Evolutionary conservation across 768 basidiomycete species (phyloP).

Genomic region (Brasilioporus rufonigricans): DNA sequence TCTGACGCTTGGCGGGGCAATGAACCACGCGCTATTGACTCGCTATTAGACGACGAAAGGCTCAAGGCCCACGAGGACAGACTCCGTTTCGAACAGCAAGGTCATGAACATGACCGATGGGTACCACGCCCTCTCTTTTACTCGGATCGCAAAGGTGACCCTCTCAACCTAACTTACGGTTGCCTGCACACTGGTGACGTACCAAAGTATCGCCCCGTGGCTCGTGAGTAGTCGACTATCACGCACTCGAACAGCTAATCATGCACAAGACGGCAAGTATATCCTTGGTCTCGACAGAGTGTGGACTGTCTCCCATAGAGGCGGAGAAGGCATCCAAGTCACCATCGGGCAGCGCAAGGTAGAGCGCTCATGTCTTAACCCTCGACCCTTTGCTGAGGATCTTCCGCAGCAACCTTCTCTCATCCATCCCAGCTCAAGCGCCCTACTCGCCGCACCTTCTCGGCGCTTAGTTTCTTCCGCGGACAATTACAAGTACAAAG

Average conservation of each 20-base stretch:
- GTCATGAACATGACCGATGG: constrained; percentile 22
- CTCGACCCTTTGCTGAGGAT: constrained; percentile 4
- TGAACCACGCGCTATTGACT: constrained; percentile 11
- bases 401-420: constrained; percentile 44
- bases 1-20: constrained; percentile 24
- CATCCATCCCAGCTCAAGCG: constrained; percentile 54
- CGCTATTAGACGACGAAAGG: constrained; percentile 30
- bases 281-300: constrained; percentile 59
- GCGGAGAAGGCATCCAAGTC: constrained; percentile 63
- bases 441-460: constrained; percentile 50
- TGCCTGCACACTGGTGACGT: constrained; percentile 58
- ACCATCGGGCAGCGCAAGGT: constrained; percentile 47
- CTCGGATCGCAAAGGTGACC: constrained; percentile 67
- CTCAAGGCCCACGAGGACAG: constrained; percentile 36
- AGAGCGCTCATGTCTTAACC: neutral
- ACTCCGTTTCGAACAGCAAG: constrained; percentile 20
- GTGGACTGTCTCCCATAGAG: constrained; percentile 49
- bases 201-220: constrained; percentile 61
- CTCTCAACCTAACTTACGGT: constrained; percentile 66
- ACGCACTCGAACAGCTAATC: constrained; percentile 44
- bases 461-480: constrained; percentile 43
- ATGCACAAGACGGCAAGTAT: constrained; percentile 43
- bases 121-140: constrained; percentile 44
- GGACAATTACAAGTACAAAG: constrained; percentile 49
- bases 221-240: constrained; percentile 42